Conservation (phyloP, 1,139 yeast species). For the Blastobotrys arbuscula region DNA sequence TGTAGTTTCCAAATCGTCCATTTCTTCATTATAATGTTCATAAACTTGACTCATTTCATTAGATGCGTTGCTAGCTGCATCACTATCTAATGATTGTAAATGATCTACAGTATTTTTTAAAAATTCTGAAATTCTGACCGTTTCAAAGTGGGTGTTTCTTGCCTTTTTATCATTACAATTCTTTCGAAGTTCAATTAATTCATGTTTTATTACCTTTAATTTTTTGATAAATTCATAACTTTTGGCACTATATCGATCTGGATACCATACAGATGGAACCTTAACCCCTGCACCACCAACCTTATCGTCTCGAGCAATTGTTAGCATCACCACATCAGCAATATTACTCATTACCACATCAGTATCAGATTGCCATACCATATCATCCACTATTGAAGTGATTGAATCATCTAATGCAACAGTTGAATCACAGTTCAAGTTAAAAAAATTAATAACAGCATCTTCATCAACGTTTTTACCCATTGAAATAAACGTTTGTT, state of each 20-base stretch:
- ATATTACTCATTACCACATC: constrained; percentile 31
- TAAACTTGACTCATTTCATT: neutral
- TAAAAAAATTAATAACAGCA: constrained; percentile 15
- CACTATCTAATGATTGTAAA: neutral
- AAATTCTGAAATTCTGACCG: constrained; percentile 29
- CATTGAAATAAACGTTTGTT: neutral
- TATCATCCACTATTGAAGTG: constrained; percentile 27
- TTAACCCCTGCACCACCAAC: constrained; percentile 34
- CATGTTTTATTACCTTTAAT: constrained; percentile 18
- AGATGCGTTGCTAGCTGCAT: neutral
- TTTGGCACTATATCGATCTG: constrained; percentile 40
- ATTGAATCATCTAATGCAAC: constrained; percentile 22
- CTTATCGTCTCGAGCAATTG: constrained; percentile 36
- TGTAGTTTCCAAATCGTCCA: neutral
- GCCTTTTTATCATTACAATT: constrained; percentile 18
- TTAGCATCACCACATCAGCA: constrained; percentile 39
- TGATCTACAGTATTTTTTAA: neutral
- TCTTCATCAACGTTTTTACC: constrained; percentile 3
- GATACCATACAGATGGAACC: constrained; percentile 39
- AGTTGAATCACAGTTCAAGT: constrained; percentile 25
- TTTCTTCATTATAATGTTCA: neutral
- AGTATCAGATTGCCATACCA: constrained; percentile 23
- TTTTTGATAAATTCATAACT: constrained; percentile 24
- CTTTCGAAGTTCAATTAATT: constrained; percentile 26
- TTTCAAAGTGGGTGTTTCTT: constrained; percentile 17